phyloP scores from a whole-genome alignment of 2,329 filamentous ascomycete species.

The Ophiostoma montium region DNA sequence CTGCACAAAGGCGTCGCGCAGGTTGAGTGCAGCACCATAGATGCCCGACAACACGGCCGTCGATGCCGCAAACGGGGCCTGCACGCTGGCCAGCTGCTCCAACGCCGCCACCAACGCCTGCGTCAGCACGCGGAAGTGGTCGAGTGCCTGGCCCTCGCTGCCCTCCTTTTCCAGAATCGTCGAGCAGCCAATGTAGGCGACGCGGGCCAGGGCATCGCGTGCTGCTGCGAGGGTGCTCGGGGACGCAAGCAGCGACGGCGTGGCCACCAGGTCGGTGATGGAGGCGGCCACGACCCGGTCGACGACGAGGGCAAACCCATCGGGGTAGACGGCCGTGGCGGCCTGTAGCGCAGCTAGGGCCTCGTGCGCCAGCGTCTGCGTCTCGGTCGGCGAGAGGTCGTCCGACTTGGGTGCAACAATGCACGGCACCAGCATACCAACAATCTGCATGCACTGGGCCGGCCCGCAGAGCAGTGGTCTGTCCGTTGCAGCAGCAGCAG shows the following conservation, averaged over 20 bases:
- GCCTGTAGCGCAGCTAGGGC: conserved; percentile 11
- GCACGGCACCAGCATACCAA: conserved; percentile 8
- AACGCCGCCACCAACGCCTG: conserved; percentile 19
- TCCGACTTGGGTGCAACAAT: not conserved
- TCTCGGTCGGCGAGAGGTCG: conserved; percentile 1
- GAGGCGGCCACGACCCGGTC: not conserved
- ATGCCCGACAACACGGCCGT: conserved; percentile 25
- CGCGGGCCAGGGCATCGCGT: conserved; percentile 26
- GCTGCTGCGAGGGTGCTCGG: conserved; percentile 13
- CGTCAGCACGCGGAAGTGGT: conserved; percentile 14
- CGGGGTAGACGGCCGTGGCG: conserved; percentile 7
- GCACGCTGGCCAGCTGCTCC: conserved; percentile 21
- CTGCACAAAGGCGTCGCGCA: conserved; percentile 24
- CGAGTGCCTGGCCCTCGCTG: conserved; percentile 10
- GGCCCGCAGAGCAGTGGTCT: conserved; percentile 23
- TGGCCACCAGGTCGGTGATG: not conserved
- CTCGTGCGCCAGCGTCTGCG: conserved; percentile 9
- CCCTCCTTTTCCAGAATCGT: conserved; percentile 10
- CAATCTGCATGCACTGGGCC: conserved; percentile 17
- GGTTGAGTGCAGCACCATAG: conserved; percentile 18
- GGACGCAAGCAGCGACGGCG: not conserved
- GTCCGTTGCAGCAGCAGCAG: too few species aligned
- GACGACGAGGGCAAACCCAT: conserved; percentile 9
- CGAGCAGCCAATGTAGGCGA: conserved; percentile 37
- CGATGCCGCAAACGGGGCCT: conserved; percentile 22